Base-by-base conservation (phyloP, 768 basidiomycete genomes). In the Termitomyces sp. region DNA sequence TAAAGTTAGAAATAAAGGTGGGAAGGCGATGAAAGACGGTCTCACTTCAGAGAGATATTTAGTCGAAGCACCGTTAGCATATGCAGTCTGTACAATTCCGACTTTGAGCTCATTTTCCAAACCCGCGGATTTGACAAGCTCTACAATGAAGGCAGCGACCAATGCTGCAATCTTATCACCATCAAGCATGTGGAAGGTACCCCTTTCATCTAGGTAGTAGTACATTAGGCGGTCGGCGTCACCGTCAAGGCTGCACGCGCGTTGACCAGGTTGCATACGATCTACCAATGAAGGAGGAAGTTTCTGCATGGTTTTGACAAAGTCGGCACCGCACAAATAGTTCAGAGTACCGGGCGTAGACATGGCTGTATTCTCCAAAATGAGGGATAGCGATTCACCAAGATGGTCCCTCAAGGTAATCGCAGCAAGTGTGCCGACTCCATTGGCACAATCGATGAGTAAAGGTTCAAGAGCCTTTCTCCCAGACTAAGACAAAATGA, bases 221-320 rank as follows among this genome's bases (percentile, higher is more conserved):
- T 93, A 99, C 66, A 99, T 95, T 61, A 99, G 74, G 38, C 97
- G 85, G 73, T 99, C 97, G 4, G 97, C 97, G 69, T 99, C 97
- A 37, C 97, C 97, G 61, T 99, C 97, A 53, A 97, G 79, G 66
- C 93, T 96, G 70, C 94, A 98, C 1, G 82, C 95, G 42, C 94
- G 81, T 66, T 93, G 81, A 14, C 88, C 86, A 21, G 87, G 77
- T 54, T 81, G 76, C 49, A 94, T 71, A 21, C 78, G 71, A 28
- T 81, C 74, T 7, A 71, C 71, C 32, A 98, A 71, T 6, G 88
- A 87, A 24, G 91, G 88, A 9, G 97, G 97, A 10, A 91, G 73
- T 58, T 77, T 85, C 73, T 99, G 97, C 38, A 77, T 77, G 3
- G 96, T 98, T 76, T 99, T 99, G 64, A 98, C 96, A 66, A 77